Percentiles rank a stretch among this genome's conserved stretches.
Conservation (phyloP, 495 filamentous ascomycete genomes). For the Astrocystis sublimbata region DNA sequence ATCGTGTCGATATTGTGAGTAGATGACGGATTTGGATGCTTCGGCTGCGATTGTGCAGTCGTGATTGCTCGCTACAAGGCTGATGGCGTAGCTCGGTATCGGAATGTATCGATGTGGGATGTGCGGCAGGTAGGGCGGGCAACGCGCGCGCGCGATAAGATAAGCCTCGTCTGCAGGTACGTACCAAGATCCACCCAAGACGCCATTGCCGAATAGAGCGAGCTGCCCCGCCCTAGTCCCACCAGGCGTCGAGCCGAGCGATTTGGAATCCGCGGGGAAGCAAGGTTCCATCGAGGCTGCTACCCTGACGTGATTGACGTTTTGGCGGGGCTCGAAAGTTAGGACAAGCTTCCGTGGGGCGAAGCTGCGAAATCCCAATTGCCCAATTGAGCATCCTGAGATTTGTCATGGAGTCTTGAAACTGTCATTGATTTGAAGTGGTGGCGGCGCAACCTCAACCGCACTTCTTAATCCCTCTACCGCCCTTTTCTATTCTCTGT, state of each 20-base stretch:
- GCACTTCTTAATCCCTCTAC: not conserved
- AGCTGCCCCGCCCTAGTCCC: not conserved
- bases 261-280: slow-evolving; percentile 12
- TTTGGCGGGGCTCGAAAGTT: slow-evolving; percentile 9
- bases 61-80: too few relatives aligned
- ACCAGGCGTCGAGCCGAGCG: not conserved
- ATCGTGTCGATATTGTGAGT: slow-evolving; percentile 65
- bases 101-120: slow-evolving; percentile 8
- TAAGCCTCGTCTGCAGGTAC: not conserved
- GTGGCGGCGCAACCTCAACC: slow-evolving; percentile 10
- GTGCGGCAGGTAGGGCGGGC: slow-evolving; percentile 12
- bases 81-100: not conserved
- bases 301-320: slow-evolving; percentile 13
- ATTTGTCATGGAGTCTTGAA: slow-evolving; percentile 17
- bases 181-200: not conserved
- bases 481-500: not conserved
- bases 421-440: slow-evolving; percentile 12
- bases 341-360: slow-evolving; percentile 1
- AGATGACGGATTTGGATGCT: slow-evolving; percentile 19
- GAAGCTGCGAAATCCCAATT: not conserved
- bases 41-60: not conserved
- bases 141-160: slow-evolving; percentile 10
- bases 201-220: not conserved
- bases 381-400: slow-evolving; percentile 8
- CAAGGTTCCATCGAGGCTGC: not conserved